Evolutionary conservation across 768 basidiomycete genomes (phyloP).

Genomic region (Flagelloscypha sp.): DNA sequence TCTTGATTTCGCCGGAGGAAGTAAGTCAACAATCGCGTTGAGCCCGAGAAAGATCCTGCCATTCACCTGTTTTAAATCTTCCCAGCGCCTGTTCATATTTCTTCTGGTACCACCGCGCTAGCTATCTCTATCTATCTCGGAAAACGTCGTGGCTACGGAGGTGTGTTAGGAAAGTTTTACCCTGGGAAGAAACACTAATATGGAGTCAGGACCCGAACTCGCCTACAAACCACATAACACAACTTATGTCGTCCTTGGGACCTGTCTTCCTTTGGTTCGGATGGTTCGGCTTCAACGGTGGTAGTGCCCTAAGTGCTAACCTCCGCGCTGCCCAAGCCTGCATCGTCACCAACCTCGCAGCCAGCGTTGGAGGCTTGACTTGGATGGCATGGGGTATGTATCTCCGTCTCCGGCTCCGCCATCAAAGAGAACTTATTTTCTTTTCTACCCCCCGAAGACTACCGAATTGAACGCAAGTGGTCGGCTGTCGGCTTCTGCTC

Average conservation of each 20-base stretch:
- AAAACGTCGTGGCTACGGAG: conserved; percentile 56
- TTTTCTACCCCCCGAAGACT: conserved; percentile 32
- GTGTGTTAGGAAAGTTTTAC: conserved; percentile 8
- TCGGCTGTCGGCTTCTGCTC: conserved; percentile 59
- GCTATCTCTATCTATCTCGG: conserved; percentile 57
- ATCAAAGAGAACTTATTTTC: background rate
- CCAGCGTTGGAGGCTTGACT: conserved; percentile 41
- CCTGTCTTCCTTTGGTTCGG: conserved; percentile 59
- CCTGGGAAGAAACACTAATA: too few relatives aligned
- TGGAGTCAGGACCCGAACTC: conserved; percentile 24
- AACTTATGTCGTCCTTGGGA: conserved; percentile 56
- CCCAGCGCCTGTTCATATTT: conserved; percentile 66
- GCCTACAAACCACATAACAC: conserved; percentile 69
- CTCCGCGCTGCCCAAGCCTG: conserved; percentile 52
- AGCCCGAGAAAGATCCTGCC: too few relatives aligned
- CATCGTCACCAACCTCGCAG: conserved; percentile 57
- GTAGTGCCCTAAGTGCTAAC: conserved; percentile 49
- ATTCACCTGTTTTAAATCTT: too few relatives aligned
- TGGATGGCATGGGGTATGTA: conserved; percentile 40
- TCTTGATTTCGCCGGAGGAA: conserved; percentile 61
- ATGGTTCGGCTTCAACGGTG: conserved; percentile 61
- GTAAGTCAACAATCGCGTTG: too few relatives aligned
- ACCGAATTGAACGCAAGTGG: conserved; percentile 55
- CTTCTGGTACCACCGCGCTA: conserved; percentile 56
- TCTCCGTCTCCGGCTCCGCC: background rate